Conservation (phyloP, 306 rosid genomes). For the Gillenia trifoliata region DNA sequence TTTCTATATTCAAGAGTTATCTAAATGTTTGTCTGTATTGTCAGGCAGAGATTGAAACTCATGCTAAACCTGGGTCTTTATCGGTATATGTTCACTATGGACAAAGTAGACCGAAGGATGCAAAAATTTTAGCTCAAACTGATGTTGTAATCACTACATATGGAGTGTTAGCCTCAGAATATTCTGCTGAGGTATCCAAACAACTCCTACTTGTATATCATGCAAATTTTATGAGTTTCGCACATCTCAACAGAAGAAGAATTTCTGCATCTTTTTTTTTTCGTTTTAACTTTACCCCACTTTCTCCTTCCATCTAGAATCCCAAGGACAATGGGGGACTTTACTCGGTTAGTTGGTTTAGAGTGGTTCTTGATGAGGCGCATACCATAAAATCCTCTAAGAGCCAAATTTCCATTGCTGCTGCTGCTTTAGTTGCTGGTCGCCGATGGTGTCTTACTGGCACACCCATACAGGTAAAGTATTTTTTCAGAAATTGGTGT, state of each 20-base stretch:
- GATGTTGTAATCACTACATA: constrained; percentile 87
- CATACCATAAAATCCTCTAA: constrained; percentile 89
- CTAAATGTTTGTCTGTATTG: constrained; percentile 32
- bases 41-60: constrained; percentile 94
- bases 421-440: constrained; percentile 76
- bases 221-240: constrained; percentile 1
- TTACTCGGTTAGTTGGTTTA: constrained; percentile 83
- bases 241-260: constrained; percentile 12
- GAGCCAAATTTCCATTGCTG: constrained; percentile 83
- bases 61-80: constrained; percentile 65
- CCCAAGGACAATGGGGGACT: constrained; percentile 69
- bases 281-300: constrained; percentile 14
- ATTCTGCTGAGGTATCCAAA: constrained; percentile 66
- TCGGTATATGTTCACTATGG: constrained; percentile 85
- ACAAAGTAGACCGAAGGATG: constrained; percentile 86
- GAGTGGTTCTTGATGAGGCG: constrained; percentile 96
- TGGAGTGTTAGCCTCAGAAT: constrained; percentile 85
- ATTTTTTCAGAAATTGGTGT: not conserved
- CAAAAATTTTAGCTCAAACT: constrained; percentile 58
- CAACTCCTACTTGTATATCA: constrained; percentile 10
- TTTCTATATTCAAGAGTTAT: constrained; percentile 1
- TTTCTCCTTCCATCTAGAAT: constrained; percentile 42
- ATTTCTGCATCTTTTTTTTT: constrained; percentile 8
- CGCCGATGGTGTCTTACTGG: constrained; percentile 97
- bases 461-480: constrained; percentile 82